Base-by-base conservation (phyloP, 2,329 filamentous ascomycete genomes). In the Exophiala oligosperma region DNA sequence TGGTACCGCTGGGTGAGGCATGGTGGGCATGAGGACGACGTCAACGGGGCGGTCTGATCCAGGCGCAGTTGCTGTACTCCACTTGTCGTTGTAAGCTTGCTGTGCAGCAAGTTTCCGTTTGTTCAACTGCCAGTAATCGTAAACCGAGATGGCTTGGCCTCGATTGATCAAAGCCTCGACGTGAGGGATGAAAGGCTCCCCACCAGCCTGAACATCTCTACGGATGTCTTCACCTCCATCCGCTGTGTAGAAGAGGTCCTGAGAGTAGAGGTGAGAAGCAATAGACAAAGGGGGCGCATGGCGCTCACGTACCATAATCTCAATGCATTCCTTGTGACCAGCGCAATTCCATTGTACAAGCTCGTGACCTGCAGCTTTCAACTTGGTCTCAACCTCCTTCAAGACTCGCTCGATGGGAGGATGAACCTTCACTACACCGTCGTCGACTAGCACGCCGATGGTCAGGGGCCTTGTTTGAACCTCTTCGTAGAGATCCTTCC, bases 51-150 rank as follows among this genome's bases (percentile, higher is more conserved):
- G 73, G 0, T 80, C 82, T 0, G 78, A 79, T 3, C 28, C 29
- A 0, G 73, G 67, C 2, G 78, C 81, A 14, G 66, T 72, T 0
- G 75, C 71, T 0, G 68, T 67, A 46, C 80, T 79, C 85, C 84
- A 88, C 57, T 84, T 81, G 49, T 84, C 77, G 1, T 86, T 74
- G 55, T 85, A 87, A 2, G 72, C 74, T 57, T 84, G 79, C 61
- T 85, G 82, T 3, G 77, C 73, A 0, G 72, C 73, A 26, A 76
- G 56, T 65, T 87, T 88, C 26, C 77, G 75, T 59, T 75, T 82
- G 70, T 87, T 88, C 5, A 89, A 75, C 64, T 87, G 84, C 86
- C 85, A 89, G 70, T 88, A 89, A 3, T 85, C 76, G 57, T 83
- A 87, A 0, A 87, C 83, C 0, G 82, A 85, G 12, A 87, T 82